Conservation (phyloP, 139 green algal genomes). For the Micromonas pusilla region DNA sequence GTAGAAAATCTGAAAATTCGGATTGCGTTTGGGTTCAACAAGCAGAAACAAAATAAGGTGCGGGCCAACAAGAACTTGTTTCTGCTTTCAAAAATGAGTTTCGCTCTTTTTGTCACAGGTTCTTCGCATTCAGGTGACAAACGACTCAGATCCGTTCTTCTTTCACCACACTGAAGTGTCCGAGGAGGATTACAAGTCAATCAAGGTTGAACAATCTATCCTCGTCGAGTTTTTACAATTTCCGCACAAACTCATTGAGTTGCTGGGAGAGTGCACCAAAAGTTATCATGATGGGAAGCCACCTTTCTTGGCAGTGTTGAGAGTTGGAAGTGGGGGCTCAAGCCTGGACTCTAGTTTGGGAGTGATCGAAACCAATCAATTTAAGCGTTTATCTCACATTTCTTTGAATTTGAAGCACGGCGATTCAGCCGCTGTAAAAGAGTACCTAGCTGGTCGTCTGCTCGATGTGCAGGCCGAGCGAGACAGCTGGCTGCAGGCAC, state of each 20-base stretch:
- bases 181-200: constrained; percentile 77
- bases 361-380: constrained; percentile 89
- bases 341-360: constrained; percentile 56
- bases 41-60: background rate
- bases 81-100: background rate
- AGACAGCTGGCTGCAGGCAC: background rate
- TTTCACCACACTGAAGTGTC: constrained; percentile 78
- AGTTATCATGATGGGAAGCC: constrained; percentile 45
- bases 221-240: constrained; percentile 87
- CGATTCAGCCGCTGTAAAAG: constrained; percentile 71
- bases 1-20: background rate
- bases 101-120: constrained; percentile 37
- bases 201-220: constrained; percentile 84
- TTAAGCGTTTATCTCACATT: constrained; percentile 88
- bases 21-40: background rate
- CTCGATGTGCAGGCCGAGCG: constrained; percentile 54
- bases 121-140: constrained; percentile 66
- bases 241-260: constrained; percentile 68
- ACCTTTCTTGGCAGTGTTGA: constrained; percentile 38
- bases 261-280: constrained; percentile 72
- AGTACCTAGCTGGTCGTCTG: constrained; percentile 75
- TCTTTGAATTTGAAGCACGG: constrained; percentile 70
- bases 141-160: constrained; percentile 61
- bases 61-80: background rate
- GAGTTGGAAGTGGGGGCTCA: constrained; percentile 27